Evolutionary conservation across 2,329 filamentous ascomycete genomes (phyloP).

Genomic region (Tothia fuscella): DNA sequence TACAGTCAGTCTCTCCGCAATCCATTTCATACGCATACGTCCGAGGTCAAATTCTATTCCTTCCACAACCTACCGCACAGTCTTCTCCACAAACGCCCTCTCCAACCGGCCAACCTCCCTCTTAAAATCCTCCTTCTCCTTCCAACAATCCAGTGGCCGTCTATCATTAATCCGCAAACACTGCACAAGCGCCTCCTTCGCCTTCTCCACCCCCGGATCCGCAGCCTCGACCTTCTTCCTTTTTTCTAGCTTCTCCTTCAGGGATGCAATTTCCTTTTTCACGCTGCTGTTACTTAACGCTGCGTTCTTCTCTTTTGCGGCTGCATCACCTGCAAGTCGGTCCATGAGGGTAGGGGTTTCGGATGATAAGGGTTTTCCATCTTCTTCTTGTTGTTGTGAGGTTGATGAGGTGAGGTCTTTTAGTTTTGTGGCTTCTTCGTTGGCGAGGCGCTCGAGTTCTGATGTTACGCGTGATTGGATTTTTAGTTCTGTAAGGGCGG

Average conservation of each 20-base stretch:
- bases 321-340: slow-evolving; percentile 18
- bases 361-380: slow-evolving; percentile 10
- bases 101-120: slow-evolving; percentile 77
- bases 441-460: slow-evolving; percentile 71
- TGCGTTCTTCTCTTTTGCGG: slow-evolving; percentile 30
- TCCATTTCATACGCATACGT: no score
- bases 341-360: slow-evolving; percentile 20
- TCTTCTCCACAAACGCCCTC: slow-evolving; percentile 75
- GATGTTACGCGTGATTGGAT: slow-evolving; percentile 76
- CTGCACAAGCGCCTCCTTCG: slow-evolving; percentile 62
- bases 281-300: slow-evolving; percentile 41
- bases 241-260: slow-evolving; percentile 37
- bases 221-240: slow-evolving; percentile 49
- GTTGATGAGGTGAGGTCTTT: slow-evolving; percentile 57
- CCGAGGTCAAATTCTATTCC: no score
- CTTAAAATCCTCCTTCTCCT: slow-evolving; percentile 85
- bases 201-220: slow-evolving; percentile 60
- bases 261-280: slow-evolving; percentile 43
- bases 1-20: no score
- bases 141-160: slow-evolving; percentile 85
- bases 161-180: slow-evolving; percentile 78
- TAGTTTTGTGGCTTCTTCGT: slow-evolving; percentile 55
- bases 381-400: slow-evolving; percentile 37
- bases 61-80: slow-evolving; percentile 26
- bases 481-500: slow-evolving; percentile 71